Base-by-base conservation (phyloP, 2,329 filamentous ascomycete genomes). In the Thermothelomyces thermophilus region DNA sequence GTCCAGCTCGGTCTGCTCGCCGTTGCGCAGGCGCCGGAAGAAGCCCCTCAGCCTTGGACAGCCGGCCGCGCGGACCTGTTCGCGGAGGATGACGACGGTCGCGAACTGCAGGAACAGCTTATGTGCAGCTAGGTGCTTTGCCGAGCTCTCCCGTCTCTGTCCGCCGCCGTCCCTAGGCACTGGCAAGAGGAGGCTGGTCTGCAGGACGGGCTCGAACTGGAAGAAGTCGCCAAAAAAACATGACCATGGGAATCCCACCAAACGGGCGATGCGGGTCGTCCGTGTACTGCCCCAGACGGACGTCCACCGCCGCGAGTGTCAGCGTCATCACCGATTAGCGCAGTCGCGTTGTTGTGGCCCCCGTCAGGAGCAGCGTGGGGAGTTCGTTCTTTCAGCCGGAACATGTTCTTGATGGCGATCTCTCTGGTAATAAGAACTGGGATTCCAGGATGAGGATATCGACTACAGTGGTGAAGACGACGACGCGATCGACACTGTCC, bases 161-260 rank as follows among this genome's bases (percentile, higher is more conserved):
- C 35, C 30, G 22, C 41, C 22, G 22, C 24, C n/a, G 36, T 52
- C 46, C 22, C 30, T 46, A 26, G 46, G 46, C 41, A n/a, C n/a
- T 17, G 41, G 34, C 39, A 52, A 44, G 30, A 46, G 41, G 26
- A 52, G 30, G 46, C 50, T 52, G 46, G 50, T 49, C 46, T 49
- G 40, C 41, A 41, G 30, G 19, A 43, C n/a, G 14, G 41, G 16
- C 28, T 43, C 41, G 30, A 43, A 34, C 30, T 43, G 28, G 40
- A 48, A 52, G 40, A 52, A 52, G 40, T 52, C 50, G 11, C 44
- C 26, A 36, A 48, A 52, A 41, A 45, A 47, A 16, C n/a, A 48
- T 31, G 24, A 44, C 44, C 14, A 48, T 52, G 5, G 40, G 40
- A 19, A 52, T 45, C 11, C 50, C 44, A 19, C 44, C 44, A n/a